Evolutionary conservation across 1,284 basidiomycete genomes (phyloP).

Genomic region (Fomitiporia mediterranea): DNA sequence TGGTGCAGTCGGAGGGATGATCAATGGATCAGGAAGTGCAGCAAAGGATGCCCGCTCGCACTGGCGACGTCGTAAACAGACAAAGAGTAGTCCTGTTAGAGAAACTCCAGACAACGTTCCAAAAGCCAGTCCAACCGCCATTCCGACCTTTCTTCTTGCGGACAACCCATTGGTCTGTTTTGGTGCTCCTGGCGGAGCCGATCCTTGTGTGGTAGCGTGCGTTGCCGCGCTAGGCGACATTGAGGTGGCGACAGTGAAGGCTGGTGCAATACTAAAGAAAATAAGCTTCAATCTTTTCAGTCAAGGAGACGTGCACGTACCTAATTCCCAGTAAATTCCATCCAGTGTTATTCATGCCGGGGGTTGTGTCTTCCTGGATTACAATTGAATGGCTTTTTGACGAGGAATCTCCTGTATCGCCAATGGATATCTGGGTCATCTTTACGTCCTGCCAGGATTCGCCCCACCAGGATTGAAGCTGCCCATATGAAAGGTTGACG

Average conservation of each 20-base stretch:
- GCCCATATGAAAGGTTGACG: too few relatives aligned
- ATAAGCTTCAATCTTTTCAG: not conserved
- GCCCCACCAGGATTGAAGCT: too few relatives aligned
- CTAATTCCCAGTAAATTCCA: constrained; percentile 8
- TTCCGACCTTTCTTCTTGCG: not conserved
- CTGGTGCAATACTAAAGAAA: not conserved
- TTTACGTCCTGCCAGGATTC: not conserved
- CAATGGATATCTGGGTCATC: not conserved
- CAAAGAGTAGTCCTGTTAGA: not conserved
- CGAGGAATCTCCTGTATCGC: not conserved
- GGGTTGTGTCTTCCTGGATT: not conserved
- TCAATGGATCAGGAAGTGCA: too few relatives aligned
- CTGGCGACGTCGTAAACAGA: not conserved
- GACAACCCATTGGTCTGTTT: not conserved
- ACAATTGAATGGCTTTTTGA: not conserved
- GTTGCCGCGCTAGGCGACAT: too few relatives aligned
- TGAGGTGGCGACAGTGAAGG: not conserved
- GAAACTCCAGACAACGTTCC: not conserved
- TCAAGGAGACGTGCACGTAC: not conserved
- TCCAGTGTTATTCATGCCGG: not conserved
- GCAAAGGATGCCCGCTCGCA: too few relatives aligned
- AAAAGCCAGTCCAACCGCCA: too few relatives aligned
- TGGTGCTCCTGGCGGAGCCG: too few relatives aligned
- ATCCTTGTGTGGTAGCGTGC: too few relatives aligned
- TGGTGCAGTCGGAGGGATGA: too few relatives aligned